These are phyloP conservation scores for Amphibolis antarctica DNA, from an alignment of 106 monocot genomes.

Conservation along the genomic window DNA sequence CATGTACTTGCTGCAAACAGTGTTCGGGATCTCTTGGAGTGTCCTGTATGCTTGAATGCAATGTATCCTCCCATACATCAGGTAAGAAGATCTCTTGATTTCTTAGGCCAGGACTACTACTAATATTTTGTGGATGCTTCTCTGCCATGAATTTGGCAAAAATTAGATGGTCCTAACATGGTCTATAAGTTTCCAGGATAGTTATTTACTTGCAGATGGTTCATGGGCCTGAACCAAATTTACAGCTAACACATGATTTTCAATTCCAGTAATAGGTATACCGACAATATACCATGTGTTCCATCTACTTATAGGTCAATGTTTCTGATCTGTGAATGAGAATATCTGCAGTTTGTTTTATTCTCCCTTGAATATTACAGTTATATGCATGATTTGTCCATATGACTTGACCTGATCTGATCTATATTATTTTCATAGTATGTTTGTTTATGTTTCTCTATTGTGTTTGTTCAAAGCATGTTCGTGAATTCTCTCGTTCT, in stretches of 20 bases:
- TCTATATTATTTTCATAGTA: too few relatives aligned
- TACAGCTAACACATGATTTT: not conserved
- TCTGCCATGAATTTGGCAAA: not conserved
- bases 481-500: too few relatives aligned
- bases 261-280: not conserved
- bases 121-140: not conserved
- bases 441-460: too few relatives aligned
- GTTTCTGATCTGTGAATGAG: too few relatives aligned
- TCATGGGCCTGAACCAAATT: not conserved
- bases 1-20: conserved; percentile 47
- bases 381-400: too few relatives aligned
- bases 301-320: too few relatives aligned
- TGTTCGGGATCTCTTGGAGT: conserved; percentile 86
- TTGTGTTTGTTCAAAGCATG: too few relatives aligned
- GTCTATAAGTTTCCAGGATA: not conserved
- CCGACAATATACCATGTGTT: not conserved
- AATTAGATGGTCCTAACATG: not conserved
- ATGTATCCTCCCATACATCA: conserved; percentile 99
- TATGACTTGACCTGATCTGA: too few relatives aligned
- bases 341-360: too few relatives aligned
- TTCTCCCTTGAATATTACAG: too few relatives aligned
- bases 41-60: conserved; percentile 88
- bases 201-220: not conserved
- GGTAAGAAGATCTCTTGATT: conserved; percentile 22
- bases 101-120: not conserved